phyloP scores from a whole-genome alignment of 2,329 filamentous ascomycete species.

The Claviceps arundinis region DNA sequence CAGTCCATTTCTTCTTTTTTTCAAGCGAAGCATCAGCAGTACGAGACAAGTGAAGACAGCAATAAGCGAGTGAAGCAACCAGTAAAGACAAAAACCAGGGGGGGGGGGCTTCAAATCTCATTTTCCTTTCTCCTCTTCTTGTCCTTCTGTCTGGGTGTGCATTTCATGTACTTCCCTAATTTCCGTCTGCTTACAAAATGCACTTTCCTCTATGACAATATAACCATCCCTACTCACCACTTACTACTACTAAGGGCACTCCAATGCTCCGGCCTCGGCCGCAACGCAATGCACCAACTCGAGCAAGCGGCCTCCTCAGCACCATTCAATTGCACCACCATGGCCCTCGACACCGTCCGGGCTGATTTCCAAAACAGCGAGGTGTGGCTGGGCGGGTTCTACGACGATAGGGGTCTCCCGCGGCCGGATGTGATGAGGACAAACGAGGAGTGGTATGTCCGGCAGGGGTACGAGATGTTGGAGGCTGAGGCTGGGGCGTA shows the following conservation, averaged over 20 bases:
- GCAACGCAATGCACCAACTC: conserved; percentile 21
- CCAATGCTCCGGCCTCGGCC: conserved; percentile 23
- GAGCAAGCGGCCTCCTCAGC: conserved; percentile 19
- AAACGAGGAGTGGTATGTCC: conserved; percentile 19
- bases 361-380: conserved; percentile 17
- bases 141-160: background rate
- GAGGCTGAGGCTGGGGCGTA: conserved; percentile 8
- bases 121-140: background rate
- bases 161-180: too few relatives aligned
- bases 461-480: conserved; percentile 15
- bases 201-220: too few relatives aligned
- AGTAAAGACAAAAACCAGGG: too few relatives aligned
- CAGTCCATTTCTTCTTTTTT: too few relatives aligned
- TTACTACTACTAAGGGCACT: conserved; percentile 14
- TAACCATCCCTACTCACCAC: background rate
- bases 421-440: conserved; percentile 14
- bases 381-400: conserved; percentile 12
- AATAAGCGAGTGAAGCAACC: too few relatives aligned
- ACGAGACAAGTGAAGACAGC: too few relatives aligned
- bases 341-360: conserved; percentile 23
- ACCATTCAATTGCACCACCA: conserved; percentile 19
- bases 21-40: too few relatives aligned
- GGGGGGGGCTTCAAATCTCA: background rate
- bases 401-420: conserved; percentile 14
- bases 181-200: background rate